Base-by-base conservation (phyloP, 192 early-diverging fungal genomes). In the Dissophora globulifera region DNA sequence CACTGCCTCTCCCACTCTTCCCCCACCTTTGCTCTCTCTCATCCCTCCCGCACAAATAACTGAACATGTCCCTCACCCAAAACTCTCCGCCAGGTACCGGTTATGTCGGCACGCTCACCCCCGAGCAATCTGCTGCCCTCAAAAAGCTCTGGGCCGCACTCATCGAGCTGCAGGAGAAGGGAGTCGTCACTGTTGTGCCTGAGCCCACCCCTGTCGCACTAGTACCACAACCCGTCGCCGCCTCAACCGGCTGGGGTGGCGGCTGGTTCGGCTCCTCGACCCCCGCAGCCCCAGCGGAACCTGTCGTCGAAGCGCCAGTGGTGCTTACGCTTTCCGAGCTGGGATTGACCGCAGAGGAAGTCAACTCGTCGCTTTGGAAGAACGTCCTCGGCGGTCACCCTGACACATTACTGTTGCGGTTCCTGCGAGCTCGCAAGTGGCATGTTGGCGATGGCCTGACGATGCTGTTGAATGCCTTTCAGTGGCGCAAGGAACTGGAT, bases 351-450 rank as follows among this genome's bases (percentile, higher is more conserved):
- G 50, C 56, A 5, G 50, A 35, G 19, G 40, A 59, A 2, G 4
- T 75, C 2, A 25, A 23, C 13, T 22, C 54, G 1, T 27, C 50
- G 5, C 62, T 75, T 12, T 75, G 62, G 71, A 66, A 75, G 32
- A 60, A 57, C 29, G 35, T 59, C 4, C 42, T 74, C 7, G 30
- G 61, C 47, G 69, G 64, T 32, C 22, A 69, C 31, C 65, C 67
- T 5, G 94, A 96, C 78, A 69, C 87, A 0, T 70, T 94, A 19
- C 43, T 92, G 50, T 81, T 95, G 33, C 89, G 95, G 4, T 96
- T 94, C 79, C 67, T 97, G 60, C 85, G 95, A 19, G 96, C 96
- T 20, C 87, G 96, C 56, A 96, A 96, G 67, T 97, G 94, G 94
- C 84, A 95, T 56, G 84, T 93, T 6, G 81, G 87, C 29, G 88